Base-by-base conservation (phyloP, 441 rosid genomes). In the Euphorbia neoarborescens region DNA sequence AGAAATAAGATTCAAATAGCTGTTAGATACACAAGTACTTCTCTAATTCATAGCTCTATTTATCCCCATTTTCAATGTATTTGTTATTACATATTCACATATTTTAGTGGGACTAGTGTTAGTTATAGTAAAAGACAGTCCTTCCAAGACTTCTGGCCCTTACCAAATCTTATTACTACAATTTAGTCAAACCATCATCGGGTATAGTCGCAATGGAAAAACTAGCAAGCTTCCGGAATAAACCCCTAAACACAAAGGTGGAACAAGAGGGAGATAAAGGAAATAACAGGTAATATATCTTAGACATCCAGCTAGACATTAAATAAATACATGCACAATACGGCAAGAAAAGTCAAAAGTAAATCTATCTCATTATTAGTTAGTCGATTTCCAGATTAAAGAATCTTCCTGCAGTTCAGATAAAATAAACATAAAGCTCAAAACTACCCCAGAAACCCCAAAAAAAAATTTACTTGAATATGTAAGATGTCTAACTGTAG, bases 1-100 rank as follows among this genome's bases (percentile, higher is more conserved):
- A 62, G 69, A 42, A 62, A 30, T 44, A 19, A 27, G 22, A 62
- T 50, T 62, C 75, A 37, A 50, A 50, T 17, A 7, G 61, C 62
- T 22, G 20, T 10, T 22, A 40, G 24, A 32, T 1, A 27, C 17
- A 38, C 12, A 27, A 53, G 27, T n/a, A 58, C 34, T 63, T 48
- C 54, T 35, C 63, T 65, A 66, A 24, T 63, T 60, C 53, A 64
- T 62, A 32, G 51, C 12, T 48, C 32, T 8, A 13, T 44, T 12
- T 4, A 10, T 9, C 15, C n/a, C n/a, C 12, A n/a, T 1, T 30
- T 34, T 60, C 19, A 1, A 9, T 40, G 13, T 38, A 10, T 35
- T 40, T 40, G 61, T 6, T 27, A n/a, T 6, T 42, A 35, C 9
- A 12, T 11, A 7, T 46, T 46, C 3, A 42, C 13, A 42, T 9